These are phyloP conservation scores for Draba incana DNA, from an alignment of 345 rosid genomes.

Conservation along the genomic window DNA sequence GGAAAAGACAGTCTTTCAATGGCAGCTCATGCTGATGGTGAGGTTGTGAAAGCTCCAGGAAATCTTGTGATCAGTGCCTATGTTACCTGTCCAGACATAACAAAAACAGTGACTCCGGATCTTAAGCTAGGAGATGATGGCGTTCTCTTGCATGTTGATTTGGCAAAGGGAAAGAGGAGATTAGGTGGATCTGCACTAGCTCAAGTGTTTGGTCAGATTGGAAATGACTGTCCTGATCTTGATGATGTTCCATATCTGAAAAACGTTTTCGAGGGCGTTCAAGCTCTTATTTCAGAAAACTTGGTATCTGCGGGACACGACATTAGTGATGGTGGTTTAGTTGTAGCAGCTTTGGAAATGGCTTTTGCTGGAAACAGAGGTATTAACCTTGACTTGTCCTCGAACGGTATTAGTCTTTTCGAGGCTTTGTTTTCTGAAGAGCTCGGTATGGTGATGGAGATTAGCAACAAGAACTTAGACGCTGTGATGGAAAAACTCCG, in stretches of 20 bases:
- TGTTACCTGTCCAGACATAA: conserved; percentile 84
- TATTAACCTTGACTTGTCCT: conserved; percentile 56
- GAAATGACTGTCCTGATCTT: conserved; percentile 84
- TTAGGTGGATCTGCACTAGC: conserved; percentile 94
- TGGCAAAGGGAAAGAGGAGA: conserved; percentile 81
- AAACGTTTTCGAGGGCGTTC: conserved; percentile 70
- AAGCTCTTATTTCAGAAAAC: conserved; percentile 61
- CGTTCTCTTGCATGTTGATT: conserved; percentile 74
- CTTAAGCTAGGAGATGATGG: conserved; percentile 77
- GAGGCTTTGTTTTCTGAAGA: conserved; percentile 87
- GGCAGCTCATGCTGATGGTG: conserved; percentile 85
- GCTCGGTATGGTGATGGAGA: conserved; percentile 83
- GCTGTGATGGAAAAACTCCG: conserved; percentile 57
- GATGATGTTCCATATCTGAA: conserved; percentile 79
- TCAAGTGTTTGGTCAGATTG: conserved; percentile 82
- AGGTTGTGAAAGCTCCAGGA: conserved; percentile 94
- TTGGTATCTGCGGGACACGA: conserved; percentile 90
- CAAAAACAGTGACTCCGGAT: conserved; percentile 91
- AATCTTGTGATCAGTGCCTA: conserved; percentile 89
- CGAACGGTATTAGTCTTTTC: conserved; percentile 65
- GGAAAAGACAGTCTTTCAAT: conserved; percentile 95
- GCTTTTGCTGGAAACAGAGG: conserved; percentile 94
- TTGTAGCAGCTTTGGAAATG: conserved; percentile 81
- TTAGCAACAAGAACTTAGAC: conserved; percentile 63
- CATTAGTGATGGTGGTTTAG: conserved; percentile 91